Evolutionary conservation across 148 eudicot species (phyloP), one percentile per base, ranked within the genome.

Genomic region (Fagopyrum esculentum): DNA sequence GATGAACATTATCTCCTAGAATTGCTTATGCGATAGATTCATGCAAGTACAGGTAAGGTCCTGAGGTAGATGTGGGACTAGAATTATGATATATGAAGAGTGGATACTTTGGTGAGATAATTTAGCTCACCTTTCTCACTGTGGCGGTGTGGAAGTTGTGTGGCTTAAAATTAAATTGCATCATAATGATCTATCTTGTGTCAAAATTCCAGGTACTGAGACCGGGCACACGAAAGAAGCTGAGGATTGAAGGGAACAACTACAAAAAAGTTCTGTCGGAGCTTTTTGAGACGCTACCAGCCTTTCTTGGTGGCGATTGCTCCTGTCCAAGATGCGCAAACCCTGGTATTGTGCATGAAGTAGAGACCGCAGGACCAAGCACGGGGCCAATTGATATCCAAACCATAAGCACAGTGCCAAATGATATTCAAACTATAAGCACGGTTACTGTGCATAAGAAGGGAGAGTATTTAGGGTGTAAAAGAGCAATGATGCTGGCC

Each of bases 261-360:
- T 87, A 85, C 77, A 78, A 29, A 47, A 75, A 76, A 77, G 72
- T 81, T 66, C 79, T 89, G 4, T 81, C 82, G 19, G 82, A 83
- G 73, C 81, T 63, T 79, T 81, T 89, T 66, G 69, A 83, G 75
- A 51, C 74, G 30, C 72, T 83, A 64, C 93, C 93, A 29, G 72
- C 83, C 30, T 85, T 83, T 76, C 86, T 89, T 2, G 93, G 89
- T 15, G 90, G 90, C 55, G 80, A 81, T 6, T 89, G 90, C 79
- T 73, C 80, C 3, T 89, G 93, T 81, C 73, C 78, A 35, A 89
- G 74, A 72, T 89, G 93, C 63, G 60, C 80, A 54, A 69, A 73
- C 16, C 12, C 13, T 19, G 63, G 16, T 3, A 51, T n/a, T 59
- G 43, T 40, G 45, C 50, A 52, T 0, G 50, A 60, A 30, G 74